Conservation (phyloP, 2,329 filamentous ascomycete species). For the Monosporascus sp. region DNA sequence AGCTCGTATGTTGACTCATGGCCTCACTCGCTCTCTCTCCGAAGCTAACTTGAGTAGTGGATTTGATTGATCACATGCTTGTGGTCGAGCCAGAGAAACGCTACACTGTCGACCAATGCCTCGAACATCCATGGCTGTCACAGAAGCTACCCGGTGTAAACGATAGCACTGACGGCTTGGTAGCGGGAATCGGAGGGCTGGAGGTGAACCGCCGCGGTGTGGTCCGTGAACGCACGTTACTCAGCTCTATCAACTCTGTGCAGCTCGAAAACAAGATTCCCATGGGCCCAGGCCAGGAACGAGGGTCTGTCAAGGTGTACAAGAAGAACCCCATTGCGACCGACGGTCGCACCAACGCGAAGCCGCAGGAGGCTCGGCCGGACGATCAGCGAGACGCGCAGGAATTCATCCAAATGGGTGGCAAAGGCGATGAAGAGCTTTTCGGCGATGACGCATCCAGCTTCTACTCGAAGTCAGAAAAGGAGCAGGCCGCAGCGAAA, state of each 20-base stretch:
- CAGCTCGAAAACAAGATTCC: slow-evolving; percentile 47
- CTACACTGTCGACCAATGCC: slow-evolving; percentile 84
- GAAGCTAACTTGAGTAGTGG: slow-evolving; percentile 44
- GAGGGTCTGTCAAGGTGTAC: slow-evolving; percentile 66
- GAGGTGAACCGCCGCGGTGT: slow-evolving; percentile 81
- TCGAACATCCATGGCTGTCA: slow-evolving; percentile 86
- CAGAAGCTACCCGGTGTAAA: slow-evolving; percentile 55
- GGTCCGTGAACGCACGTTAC: slow-evolving; percentile 75
- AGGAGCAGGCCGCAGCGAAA: slow-evolving; percentile 23
- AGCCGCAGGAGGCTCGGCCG: slow-evolving; percentile 58
- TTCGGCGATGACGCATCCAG: slow-evolving; percentile 60
- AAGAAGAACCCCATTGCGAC: slow-evolving; percentile 56
- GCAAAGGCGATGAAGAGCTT: slow-evolving; percentile 76
- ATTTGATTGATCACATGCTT: slow-evolving; percentile 93
- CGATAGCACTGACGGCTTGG: slow-evolving; percentile 89
- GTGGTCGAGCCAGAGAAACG: slow-evolving; percentile 79
- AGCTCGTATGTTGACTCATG: slow-evolving; percentile 50
- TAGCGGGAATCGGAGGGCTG: slow-evolving; percentile 75
- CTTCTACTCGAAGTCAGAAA: slow-evolving; percentile 41
- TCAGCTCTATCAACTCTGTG: slow-evolving; percentile 77
- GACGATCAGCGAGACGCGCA: slow-evolving; percentile 60
- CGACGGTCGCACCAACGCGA: slow-evolving; percentile 36
- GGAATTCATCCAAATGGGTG: slow-evolving; percentile 82
- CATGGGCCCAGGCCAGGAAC: slow-evolving; percentile 52
- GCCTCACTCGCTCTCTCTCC: neutral